A percentile compares a stretch with the other conserved stretches of the same genome.
Conservation (phyloP, 2,329 filamentous ascomycete genomes). For the Fusarium lateritium region DNA sequence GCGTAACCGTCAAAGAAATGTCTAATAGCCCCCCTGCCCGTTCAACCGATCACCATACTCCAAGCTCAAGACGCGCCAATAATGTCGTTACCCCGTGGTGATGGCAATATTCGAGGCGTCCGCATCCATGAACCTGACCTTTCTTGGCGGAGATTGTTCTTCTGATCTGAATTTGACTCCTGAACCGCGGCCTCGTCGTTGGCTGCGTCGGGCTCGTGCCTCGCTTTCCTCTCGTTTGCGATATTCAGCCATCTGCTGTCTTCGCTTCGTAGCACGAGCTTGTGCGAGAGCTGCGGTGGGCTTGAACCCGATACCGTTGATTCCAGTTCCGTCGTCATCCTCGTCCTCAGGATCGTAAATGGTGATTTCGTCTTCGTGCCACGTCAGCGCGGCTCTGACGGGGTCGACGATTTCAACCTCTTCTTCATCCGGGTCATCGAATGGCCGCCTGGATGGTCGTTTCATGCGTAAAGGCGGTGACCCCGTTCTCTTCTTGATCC, state of each 20-base stretch:
- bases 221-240: conserved; percentile 73
- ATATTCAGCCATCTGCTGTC: conserved; percentile 74
- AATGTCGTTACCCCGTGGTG: conserved; percentile 49
- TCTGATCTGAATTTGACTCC: conserved; percentile 45
- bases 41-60: neutral
- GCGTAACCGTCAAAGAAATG: conserved; percentile 16
- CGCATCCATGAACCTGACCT: conserved; percentile 59
- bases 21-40: conserved; percentile 5
- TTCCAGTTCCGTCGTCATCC: conserved; percentile 76
- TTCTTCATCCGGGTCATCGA: conserved; percentile 51
- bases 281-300: conserved; percentile 74
- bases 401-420: conserved; percentile 64
- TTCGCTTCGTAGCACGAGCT: conserved; percentile 68
- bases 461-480: conserved; percentile 58
- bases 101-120: conserved; percentile 54
- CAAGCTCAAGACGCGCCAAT: conserved; percentile 1
- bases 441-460: conserved; percentile 36
- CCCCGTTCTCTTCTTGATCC: conserved; percentile 53
- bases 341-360: conserved; percentile 75
- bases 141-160: conserved; percentile 47
- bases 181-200: conserved; percentile 61
- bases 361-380: conserved; percentile 78
- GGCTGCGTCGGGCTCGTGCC: conserved; percentile 69
- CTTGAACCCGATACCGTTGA: conserved; percentile 78
- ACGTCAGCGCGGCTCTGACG: conserved; percentile 72